Percentiles rank a stretch among this genome's conserved stretches.
Evolutionary conservation across 495 filamentous ascomycete species (phyloP).

Genomic region (Neurospora sp.): DNA sequence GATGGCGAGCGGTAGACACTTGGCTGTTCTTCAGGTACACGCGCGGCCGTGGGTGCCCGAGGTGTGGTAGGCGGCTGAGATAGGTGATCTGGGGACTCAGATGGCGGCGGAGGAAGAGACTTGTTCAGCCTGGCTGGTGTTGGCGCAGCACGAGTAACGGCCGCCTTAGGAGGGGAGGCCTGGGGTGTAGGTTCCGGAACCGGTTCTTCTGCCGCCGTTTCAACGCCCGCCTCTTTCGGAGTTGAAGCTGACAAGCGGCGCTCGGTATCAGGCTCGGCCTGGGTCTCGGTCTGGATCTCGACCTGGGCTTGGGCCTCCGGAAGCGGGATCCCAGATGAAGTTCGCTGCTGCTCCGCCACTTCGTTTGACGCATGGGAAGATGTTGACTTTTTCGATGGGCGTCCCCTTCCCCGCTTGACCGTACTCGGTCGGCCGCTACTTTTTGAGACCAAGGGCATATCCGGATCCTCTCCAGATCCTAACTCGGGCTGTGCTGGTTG

Average conservation of each 20-base stretch:
- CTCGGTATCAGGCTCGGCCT: not conserved
- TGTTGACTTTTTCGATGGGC: slow-evolving; percentile 22
- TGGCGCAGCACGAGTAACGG: slow-evolving; percentile 7
- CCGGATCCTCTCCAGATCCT: slow-evolving; percentile 27
- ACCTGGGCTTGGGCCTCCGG: not conserved
- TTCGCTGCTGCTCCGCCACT: slow-evolving; percentile 5
- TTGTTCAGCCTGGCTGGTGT: slow-evolving; percentile 15
- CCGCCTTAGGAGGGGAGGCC: not conserved
- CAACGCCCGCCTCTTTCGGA: not conserved
- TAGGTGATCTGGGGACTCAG: slow-evolving; percentile 12
- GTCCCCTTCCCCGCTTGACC: slow-evolving; percentile 26
- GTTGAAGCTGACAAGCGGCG: not conserved
- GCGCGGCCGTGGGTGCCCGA: slow-evolving; percentile 14
- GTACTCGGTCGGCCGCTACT: slow-evolving; percentile 10
- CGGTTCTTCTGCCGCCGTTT: not conserved
- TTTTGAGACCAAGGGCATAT: slow-evolving; percentile 29
- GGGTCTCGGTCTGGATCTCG: not conserved
- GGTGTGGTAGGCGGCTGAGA: slow-evolving; percentile 28
- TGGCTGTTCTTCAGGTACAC: slow-evolving; percentile 27
- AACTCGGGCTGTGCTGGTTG: slow-evolving; percentile 21
- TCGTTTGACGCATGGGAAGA: slow-evolving; percentile 7
- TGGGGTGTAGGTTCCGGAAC: not conserved
- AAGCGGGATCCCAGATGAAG: not conserved
- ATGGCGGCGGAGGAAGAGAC: slow-evolving; percentile 19
- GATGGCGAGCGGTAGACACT: slow-evolving; percentile 47